Conservation (phyloP, 345 rosid genomes). For the thale cress (Arabidopsis thaliana) region TAIR10.1 NC_003075.7:11938501-11939000, state of each 20-base stretch:
- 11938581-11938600: constrained; percentile 71
- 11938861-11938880: constrained; percentile 13
- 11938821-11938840: background rate
- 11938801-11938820: background rate
- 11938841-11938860: constrained; percentile 13
- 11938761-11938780: background rate
- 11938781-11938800: background rate
- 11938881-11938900: constrained; percentile 2
- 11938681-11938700: constrained; percentile 17
- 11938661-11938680: constrained; percentile 78
- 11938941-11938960: background rate
- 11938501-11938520: constrained; percentile 79
- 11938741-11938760: constrained; percentile 12
- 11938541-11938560: constrained; percentile 96
- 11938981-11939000: constrained; percentile 45
- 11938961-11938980: constrained; percentile 16
- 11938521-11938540: constrained; percentile 91
- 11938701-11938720: constrained; percentile 6
- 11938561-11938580: constrained; percentile 96
- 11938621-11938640: constrained; percentile 87
- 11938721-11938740: constrained; percentile 5
- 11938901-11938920: background rate
- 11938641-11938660: constrained; percentile 94
- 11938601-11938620: constrained; percentile 82
- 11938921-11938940: background rate